Evolutionary conservation across 2,329 filamentous ascomycete species (phyloP), one percentile per base, ranked within the genome.

Genomic region (Coleophoma crateriformis): DNA sequence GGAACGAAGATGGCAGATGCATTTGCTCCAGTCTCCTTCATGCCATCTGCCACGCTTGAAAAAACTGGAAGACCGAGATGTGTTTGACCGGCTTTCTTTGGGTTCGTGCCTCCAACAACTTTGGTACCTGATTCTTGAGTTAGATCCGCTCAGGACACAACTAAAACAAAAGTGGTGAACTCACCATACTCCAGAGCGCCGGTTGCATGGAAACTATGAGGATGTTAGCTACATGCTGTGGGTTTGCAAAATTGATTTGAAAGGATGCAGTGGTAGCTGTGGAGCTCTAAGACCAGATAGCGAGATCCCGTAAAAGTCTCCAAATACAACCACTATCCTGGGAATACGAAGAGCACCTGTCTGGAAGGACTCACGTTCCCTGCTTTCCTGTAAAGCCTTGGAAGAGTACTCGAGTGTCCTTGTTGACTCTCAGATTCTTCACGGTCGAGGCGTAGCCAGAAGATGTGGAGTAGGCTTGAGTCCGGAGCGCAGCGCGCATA

Each of bases 141-240:
- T 54, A 64, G 60, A 59, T 49, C 34, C 67, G 58, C 53, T 51
- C 45, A 50, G 34, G 52, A 27, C 27, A 10, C 8, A 27, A 27
- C 6, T 7, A 10, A 27, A 27, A 7, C 27, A 27, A 27, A 27
- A 27, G 6, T 10, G 27, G 27, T 7, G 8, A 7, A 10, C 45
- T 68, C 88, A 95, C 90, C 94, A 75, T 99, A 99, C 72, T 95
- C 94, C 73, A 99, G 96, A 61, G 94, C 94, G 77, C 96, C 91
- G 71, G 90, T 82, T 60, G 94, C 94, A 73, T 99, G 94, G 81
- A 99, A 99, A 64, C 92, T 97, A 62, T 49, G 47, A 47, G 54
- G 55, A 27, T 27, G 27, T 27, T 27, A 27, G 27, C 27, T 27
- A 27, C 7, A 10, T 27, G 27, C 27, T 27, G 27, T 10, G 3